These are phyloP conservation scores for Ambrosiella cleistominuta DNA, from an alignment of 2,329 filamentous ascomycete species.

Conservation along the genomic window DNA sequence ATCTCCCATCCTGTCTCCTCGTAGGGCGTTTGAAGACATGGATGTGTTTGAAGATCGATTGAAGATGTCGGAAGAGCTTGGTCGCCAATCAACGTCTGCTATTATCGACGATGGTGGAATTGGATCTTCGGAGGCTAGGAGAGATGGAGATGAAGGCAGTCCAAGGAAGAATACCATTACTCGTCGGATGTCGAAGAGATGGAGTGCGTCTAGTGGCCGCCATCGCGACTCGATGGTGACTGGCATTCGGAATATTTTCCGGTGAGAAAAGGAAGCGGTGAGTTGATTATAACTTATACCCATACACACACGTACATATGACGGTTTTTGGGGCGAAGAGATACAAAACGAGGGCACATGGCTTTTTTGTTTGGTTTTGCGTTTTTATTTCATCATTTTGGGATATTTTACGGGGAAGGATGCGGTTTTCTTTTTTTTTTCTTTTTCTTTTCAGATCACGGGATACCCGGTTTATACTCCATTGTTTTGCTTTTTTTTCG, in stretches of 20 bases:
- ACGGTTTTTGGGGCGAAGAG: background rate
- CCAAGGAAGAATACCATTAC: background rate
- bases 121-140: background rate
- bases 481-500: slow-evolving; percentile 1
- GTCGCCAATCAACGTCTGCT: background rate
- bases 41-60: slow-evolving; percentile 3
- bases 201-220: slow-evolving; percentile 8
- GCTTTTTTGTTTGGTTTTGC: background rate
- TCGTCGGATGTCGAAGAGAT: slow-evolving; percentile 8
- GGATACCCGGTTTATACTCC: background rate
- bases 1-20: background rate
- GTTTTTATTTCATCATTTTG: background rate
- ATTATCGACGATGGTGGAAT: background rate
- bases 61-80: slow-evolving; percentile 1
- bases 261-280: background rate
- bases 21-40: slow-evolving; percentile 5
- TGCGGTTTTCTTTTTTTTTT: background rate
- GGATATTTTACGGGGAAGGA: background rate
- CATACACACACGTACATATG: background rate
- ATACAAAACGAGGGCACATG: background rate
- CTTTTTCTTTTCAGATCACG: background rate
- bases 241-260: slow-evolving; percentile 11
- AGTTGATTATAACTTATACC: background rate
- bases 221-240: slow-evolving; percentile 11
- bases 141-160: background rate